Conservation (phyloP, 305 asterid species). For the Withania somnifera region DNA sequence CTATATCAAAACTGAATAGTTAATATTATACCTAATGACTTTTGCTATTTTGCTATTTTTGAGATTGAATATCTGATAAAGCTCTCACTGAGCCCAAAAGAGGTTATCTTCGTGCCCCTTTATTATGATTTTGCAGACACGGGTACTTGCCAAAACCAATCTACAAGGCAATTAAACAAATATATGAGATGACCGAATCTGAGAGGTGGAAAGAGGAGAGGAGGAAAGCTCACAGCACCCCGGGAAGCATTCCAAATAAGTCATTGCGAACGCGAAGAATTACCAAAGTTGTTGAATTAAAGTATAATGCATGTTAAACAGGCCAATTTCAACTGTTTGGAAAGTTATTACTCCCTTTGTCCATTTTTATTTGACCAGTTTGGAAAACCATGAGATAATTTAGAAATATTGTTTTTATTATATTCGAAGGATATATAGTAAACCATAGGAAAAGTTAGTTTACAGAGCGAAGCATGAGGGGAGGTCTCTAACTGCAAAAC, state of each 20-base stretch:
- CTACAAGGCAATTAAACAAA: constrained; percentile 55
- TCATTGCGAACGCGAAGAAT: constrained; percentile 55
- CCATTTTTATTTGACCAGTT: too few species aligned
- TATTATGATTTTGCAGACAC: constrained; percentile 42
- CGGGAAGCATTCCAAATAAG: constrained; percentile 52
- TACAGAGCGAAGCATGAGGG: too few species aligned
- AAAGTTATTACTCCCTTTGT: not conserved
- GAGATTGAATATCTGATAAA: not conserved
- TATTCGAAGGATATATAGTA: too few species aligned
- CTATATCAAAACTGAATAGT: too few species aligned
- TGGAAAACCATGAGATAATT: too few species aligned
- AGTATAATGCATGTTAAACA: not conserved
- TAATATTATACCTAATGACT: too few species aligned
- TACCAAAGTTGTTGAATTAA: constrained; percentile 58
- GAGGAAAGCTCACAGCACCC: constrained; percentile 86
- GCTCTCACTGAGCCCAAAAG: not conserved
- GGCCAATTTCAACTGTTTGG: not conserved
- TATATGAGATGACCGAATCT: constrained; percentile 50
- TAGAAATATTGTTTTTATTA: too few species aligned
- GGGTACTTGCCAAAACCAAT: constrained; percentile 80
- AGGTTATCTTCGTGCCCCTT: not conserved
- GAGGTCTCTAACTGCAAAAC: not conserved
- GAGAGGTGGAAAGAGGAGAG: constrained; percentile 64
- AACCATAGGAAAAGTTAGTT: too few species aligned
- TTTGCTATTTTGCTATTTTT: not conserved